Base-by-base conservation (phyloP, 1,284 basidiomycete genomes). In the Moesziomyces sp. region DNA sequence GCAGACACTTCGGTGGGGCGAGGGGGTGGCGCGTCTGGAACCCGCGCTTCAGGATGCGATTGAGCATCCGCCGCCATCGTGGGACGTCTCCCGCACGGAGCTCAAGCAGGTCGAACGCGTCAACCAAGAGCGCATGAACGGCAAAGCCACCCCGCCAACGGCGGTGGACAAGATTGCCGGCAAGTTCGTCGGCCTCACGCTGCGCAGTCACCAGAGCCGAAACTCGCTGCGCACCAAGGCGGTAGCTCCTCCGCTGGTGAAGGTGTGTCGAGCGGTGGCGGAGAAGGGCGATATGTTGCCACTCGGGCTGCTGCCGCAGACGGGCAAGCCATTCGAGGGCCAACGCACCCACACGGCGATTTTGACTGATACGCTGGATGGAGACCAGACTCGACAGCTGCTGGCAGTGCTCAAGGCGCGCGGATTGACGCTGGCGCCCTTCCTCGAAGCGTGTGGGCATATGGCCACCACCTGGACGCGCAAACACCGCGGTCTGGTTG, bases 261-360 rank as follows among this genome's bases (percentile, higher is more conserved):
- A 8, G 0, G 0, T 74, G 14, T 64, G 60, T n/a, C 38, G 61
- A 14, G 42, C 48, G 9, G 71, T 66, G 0, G 66, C 65, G 8
- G 63, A 67, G 24, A 60, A 60, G 13, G 71, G 71, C 3, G 55
- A 61, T 1, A 63, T 63, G 65, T n/a, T 74, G 13, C 71, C 71
- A 3, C 50, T 74, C 14, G 71, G 71, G 0, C 46, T 74, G 5
- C 61, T 74, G 1, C 71, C 71, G 1, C 65, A 69, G 16, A 55
- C 53, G 0, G 52, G 60, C 14, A 18, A 38, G 5, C 59, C 64
- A 3, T 63, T 50, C 26, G 9, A 19, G 0, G 69, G 69, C 2
- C 18, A 33, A 3, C 19, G 21, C 4, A 59, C 56, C 3, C 52
- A 74, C 40, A 69, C 65, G 16, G 48, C 5, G 4, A 43, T 50